Evolutionary conservation across 2,329 filamentous ascomycete species (phyloP), one percentile per base, ranked within the genome.

Genomic region (Cladosporium sp.): DNA sequence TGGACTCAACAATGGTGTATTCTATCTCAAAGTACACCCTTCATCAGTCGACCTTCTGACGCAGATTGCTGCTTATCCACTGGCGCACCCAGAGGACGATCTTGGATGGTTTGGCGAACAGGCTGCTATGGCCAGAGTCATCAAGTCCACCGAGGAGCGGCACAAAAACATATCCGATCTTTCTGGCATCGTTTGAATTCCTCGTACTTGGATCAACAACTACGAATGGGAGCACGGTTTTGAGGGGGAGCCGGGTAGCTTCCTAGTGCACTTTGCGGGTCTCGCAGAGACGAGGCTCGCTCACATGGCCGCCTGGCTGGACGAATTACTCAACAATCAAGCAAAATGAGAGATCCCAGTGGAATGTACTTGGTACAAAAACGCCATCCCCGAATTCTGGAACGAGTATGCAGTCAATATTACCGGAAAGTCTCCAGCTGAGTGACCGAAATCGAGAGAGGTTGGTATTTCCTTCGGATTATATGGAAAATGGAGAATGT

Each of bases 51-150:
- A 47, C 17, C 36, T 47, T 3, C 34, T 47, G 5, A 47, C 36
- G 8, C 15, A 29, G 18, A 30, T 29, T 17, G 8, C 22, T 9
- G 22, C 12, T 12, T 47, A 47, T 17, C 32, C 34, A 6, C 32
- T 38, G 1, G 32, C 13, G n/a, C 32, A 47, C 19, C 44, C 44
- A 7, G 44, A 39, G 7, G 34, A 24, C 13, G 44, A 47, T 13
- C 44, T 47, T 39, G 36, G 44, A 7, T 47, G 44, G 44, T 47
- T 47, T 13, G 44, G 44, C 11, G 44, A 47, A 11, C 44, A 47
- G 19, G 44, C 19, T 29, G 44, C 44, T 4, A 39, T 47, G 44
- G 32, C 30, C 7, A 12, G 22, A n/a, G 22, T 39, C 20, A 47
- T 47, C 32, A 37, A 39, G 9, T 12, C 44, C 4, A 29, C 39